Evolutionary conservation across 1,284 basidiomycete species (phyloP), one percentile per base, ranked within the genome.

Genomic region (Pyrrhoderma noxium): DNA sequence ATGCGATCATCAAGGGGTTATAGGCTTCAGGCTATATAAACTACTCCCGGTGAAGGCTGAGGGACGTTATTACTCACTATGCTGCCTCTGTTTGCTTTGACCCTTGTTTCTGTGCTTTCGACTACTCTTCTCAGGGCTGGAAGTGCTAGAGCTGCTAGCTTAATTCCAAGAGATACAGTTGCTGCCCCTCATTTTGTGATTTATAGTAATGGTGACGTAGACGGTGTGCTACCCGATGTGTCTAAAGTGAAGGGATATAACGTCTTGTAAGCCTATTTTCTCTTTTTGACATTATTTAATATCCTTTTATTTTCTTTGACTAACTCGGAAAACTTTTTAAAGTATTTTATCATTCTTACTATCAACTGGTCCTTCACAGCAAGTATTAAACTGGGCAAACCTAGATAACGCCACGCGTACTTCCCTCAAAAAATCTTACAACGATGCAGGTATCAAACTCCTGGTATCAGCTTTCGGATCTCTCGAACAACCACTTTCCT

Each of bases 391-490:
- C 35, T 38, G 11, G n/a, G 14, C 16, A 8, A 25, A 16, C 22
- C 7, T 39, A 16, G n/a, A 46, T 46, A 31, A 22, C 8, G 19
- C 18, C 46, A 47, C n/a, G n/a, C n/a, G 16, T 7, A 47, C 11
- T 7, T 18, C 23, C n/a, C 18, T 47, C 2, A 47, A 13, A n/a
- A 44, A 44, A n/a, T 13, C 18, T 11, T 38, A 38, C 42, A 51
- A 51, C 16, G 53, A 55, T 5, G 79, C 78, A 4, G 79, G 78
- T 8, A 77, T 81, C 50, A 75, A 73, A 23, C 59, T 82, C 23
- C 65, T 82, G 1, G 78, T 81, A 2, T 76, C 77, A 19, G 69
- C 65, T 2, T 82, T 82, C 53, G 81, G 80, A 5, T 67, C 72
- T 1, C 74, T 75, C 1, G 75, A 78, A 37, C 62, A 63, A 0